These are phyloP conservation scores for Agrostemma githago DNA, from an alignment of 148 eudicot species.

Conservation along the genomic window DNA sequence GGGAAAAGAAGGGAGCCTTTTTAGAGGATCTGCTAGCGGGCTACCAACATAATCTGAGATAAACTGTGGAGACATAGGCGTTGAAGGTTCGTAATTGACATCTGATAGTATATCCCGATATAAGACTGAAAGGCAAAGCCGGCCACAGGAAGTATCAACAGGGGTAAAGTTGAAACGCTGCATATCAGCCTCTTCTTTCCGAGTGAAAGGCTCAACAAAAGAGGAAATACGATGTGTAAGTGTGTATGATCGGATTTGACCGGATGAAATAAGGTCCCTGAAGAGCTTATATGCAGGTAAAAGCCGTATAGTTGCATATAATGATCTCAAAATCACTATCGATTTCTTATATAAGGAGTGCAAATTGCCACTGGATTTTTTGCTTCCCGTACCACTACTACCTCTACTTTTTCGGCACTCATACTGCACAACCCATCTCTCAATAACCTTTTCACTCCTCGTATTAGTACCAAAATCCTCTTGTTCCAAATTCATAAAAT, in stretches of 20 bases:
- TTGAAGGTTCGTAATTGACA: conserved; percentile 56
- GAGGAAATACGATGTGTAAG: conserved; percentile 66
- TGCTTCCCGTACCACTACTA: conserved; percentile 35
- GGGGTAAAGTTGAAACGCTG: conserved; percentile 60
- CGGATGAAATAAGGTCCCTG: conserved; percentile 66
- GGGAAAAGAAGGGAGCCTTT: conserved; percentile 60
- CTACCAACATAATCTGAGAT: conserved; percentile 92
- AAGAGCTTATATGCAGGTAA: conserved; percentile 83
- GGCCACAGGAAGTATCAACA: conserved; percentile 76
- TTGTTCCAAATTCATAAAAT: conserved; percentile 40
- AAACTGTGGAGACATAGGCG: conserved; percentile 71
- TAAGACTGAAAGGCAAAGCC: conserved; percentile 69
- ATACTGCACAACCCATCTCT: conserved; percentile 91
- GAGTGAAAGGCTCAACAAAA: conserved; percentile 76
- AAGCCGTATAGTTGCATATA: conserved; percentile 69
- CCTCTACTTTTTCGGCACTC: conserved; percentile 53
- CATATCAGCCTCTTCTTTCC: conserved; percentile 76
- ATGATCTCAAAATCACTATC: conserved; percentile 66
- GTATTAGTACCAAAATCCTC: conserved; percentile 42
- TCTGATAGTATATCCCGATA: conserved; percentile 48
- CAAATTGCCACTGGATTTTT: conserved; percentile 52
- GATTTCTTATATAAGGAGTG: conserved; percentile 66
- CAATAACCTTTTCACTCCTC: conserved; percentile 61
- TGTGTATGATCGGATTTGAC: conserved; percentile 52
- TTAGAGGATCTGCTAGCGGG: conserved; percentile 72